Evolutionary conservation across 192 early-diverging fungal species (phyloP), one percentile per base, ranked within the genome.

Genomic region (Diversispora epigaea): DNA sequence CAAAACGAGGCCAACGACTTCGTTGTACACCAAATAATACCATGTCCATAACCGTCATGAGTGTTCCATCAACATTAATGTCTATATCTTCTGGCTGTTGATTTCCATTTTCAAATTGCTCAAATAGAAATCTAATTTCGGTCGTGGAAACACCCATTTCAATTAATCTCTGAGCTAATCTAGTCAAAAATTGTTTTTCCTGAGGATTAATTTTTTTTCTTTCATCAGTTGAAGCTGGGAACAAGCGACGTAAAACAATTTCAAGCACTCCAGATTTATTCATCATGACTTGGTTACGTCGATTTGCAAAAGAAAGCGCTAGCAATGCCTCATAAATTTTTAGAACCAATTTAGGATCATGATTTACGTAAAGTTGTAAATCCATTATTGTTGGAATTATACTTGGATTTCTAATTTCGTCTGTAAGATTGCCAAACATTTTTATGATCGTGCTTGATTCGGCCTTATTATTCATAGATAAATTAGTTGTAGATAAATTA

Each of bases 1-100:
- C 78, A 65, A 90, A 91, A 17, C 79, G 81, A 4, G 90, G 90
- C 83, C 83, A 89, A 32, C 86, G 74, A 64, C 86, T 85, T 43
- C 80, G 81, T 39, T 81, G 79, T 0, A 85, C 81, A 3, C 83
- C 87, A 40, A 83, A 84, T 5, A 89, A 68, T 9, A 90, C 67
- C 61, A 86, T 80, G 40, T 90, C 89, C 79, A 88, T 63, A 6
- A 86, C 56, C 10, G 50, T 54, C 39, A 61, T 55, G 45, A 63
- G 54, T 50, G 55, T 63, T 1, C 77, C 77, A 21, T 81, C 78
- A 52, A 66, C 75, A 17, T 83, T 79, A 2, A 75, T 63, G 54
- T 79, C 73, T 14, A 81, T 78, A 1, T 82, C 78, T n/a, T 86
- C 78, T 10, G 79, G 64, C 10, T 68, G 68, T 3, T 76, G 79